A percentile compares a stretch with the other conserved stretches of the same genome.
phyloP scores from a whole-genome alignment of 306 rosid species.

The Arachis stenosperma region DNA sequence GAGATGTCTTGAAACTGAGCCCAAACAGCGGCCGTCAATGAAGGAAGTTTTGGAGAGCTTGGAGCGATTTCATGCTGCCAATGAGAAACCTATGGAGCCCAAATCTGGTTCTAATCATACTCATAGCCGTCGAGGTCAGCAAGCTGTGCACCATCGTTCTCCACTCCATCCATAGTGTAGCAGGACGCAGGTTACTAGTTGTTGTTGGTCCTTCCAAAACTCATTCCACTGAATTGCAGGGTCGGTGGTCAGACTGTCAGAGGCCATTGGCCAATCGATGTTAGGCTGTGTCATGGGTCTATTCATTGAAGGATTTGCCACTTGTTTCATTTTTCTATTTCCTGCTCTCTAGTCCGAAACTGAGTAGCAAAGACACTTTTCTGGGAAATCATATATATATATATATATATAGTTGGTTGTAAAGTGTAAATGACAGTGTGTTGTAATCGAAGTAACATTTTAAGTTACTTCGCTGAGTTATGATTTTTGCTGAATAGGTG shows the following conservation, averaged over 20 bases:
- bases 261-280: neutral
- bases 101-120: constrained; percentile 42
- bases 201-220: no score
- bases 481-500: constrained; percentile 17
- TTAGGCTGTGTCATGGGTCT: constrained; percentile 10
- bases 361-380: constrained; percentile 16
- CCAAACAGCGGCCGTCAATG: constrained; percentile 85
- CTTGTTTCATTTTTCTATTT: constrained; percentile 25
- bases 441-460: neutral
- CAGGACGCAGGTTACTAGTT: neutral
- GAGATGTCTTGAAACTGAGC: constrained; percentile 80
- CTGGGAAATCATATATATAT: neutral
- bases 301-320: constrained; percentile 3
- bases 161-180: constrained; percentile 52
- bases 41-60: constrained; percentile 71
- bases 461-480: constrained; percentile 25
- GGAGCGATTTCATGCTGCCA: constrained; percentile 62
- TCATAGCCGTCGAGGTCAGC: constrained; percentile 44
- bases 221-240: neutral
- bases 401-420: neutral
- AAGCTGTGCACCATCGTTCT: constrained; percentile 60
- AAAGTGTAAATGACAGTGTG: constrained; percentile 3
- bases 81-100: constrained; percentile 54
- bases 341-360: constrained; percentile 6
- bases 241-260: neutral